Base-by-base conservation (phyloP, 2,329 filamentous ascomycete species). In the Neofusicoccum laricinum region DNA sequence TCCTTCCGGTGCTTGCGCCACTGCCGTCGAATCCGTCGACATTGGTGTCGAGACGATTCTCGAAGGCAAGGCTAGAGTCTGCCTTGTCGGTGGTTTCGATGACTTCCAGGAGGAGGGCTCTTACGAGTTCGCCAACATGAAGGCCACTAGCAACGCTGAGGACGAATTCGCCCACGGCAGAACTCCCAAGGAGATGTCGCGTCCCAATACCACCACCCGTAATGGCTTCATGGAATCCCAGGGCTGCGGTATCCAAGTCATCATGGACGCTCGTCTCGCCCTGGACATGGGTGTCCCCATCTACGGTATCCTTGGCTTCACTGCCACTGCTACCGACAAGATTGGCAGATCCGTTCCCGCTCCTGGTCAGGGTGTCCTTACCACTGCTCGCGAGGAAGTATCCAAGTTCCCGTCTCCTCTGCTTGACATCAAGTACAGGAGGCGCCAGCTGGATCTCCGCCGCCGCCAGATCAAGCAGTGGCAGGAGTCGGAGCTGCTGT, bases 101-200 rank as follows among this genome's bases (percentile, higher is more conserved):
- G 96, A 99, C 81, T 97, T 99, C 83, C 93, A 96, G 74, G 95
- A 99, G 81, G 95, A 99, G 81, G 96, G 95, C 61, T 99, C 95
- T 1, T 99, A 97, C 75, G 95, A 99, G 79, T 99, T 99, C 77
- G 95, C 95, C 84, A 99, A 99, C 84, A 99, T 99, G 95, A 96
- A 97, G 81, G 95, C 95, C 66, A 99, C 95, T 64, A 97, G 93
- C 86, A 99, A 98, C 75, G 93, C 94, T 30, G 90, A 97, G 67
- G 93, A 98, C 70, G 96, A 99, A 78, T 92, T 99, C 71, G 92
- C 89, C 10, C 95, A 98, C 73, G 95, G 95, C 53, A 92, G 95
- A 69, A 98, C 95, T 57, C 94, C 95, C 12, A 88, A 89, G 78
- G 95, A 99, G 80, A 99, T 99, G 95, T 99, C 96, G 36, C 90